These are phyloP conservation scores for Rachicladosporium sp. DNA, from an alignment of 2,329 filamentous ascomycete genomes.

Conservation along the genomic window DNA sequence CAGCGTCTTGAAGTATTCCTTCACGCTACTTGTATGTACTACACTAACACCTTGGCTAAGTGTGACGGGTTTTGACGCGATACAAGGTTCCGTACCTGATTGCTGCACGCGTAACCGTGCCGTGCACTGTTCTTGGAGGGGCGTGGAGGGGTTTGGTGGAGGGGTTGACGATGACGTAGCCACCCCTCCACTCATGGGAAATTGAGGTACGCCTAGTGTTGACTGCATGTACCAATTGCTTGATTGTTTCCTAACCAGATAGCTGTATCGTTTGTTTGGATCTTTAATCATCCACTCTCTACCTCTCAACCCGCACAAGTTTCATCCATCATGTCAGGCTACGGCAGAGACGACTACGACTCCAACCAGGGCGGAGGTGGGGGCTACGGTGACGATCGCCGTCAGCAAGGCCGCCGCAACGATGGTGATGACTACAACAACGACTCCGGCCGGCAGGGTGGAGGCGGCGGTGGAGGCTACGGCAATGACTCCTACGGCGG, in stretches of 20 bases:
- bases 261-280: no score
- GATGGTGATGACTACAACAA: conserved; percentile 19
- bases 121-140: no score
- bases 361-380: conserved; percentile 17
- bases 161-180: neutral
- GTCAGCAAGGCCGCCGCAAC: conserved; percentile 10
- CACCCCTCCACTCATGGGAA: neutral
- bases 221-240: neutral
- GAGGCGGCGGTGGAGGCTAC: conserved; percentile 12
- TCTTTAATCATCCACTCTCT: no score
- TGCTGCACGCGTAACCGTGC: neutral
- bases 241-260: no score
- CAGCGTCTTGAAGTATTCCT: no score
- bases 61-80: no score
- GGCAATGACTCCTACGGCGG: conserved; percentile 5
- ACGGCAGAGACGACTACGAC: conserved; percentile 15
- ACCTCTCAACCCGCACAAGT: no score
- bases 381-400: conserved; percentile 11
- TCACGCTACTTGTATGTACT: no score
- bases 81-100: no score
- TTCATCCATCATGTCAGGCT: conserved; percentile 23
- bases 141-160: neutral
- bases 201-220: neutral
- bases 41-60: no score
- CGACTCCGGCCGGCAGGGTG: conserved; percentile 16